Conservation (phyloP, 108 stramenopile species). For the Schizochytrium sp. region DNA sequence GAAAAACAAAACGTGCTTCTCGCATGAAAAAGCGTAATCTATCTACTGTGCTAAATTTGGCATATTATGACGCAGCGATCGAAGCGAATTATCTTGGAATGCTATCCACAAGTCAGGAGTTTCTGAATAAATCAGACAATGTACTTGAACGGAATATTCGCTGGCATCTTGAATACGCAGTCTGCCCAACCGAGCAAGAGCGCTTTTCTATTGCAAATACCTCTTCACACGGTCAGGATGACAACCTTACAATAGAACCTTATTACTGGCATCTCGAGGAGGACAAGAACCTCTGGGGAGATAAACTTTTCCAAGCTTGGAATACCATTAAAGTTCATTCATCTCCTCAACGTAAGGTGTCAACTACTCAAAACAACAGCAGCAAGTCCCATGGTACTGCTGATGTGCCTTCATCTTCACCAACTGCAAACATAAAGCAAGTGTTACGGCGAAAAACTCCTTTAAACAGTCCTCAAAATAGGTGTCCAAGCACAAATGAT, state of each 20-base stretch:
- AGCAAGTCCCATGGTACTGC: too few relatives aligned
- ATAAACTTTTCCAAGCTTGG: conserved; percentile 8
- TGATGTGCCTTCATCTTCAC: too few relatives aligned
- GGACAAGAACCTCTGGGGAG: neutral
- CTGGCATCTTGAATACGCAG: conserved; percentile 50
- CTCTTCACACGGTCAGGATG: neutral
- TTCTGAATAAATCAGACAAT: neutral
- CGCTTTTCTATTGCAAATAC: neutral
- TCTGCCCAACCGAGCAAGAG: conserved; percentile 9
- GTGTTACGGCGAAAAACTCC: too few relatives aligned
- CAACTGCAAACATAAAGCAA: too few relatives aligned
- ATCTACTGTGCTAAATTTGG: neutral
- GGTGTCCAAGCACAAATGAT: too few relatives aligned
- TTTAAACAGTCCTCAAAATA: too few relatives aligned
- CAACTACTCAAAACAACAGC: too few relatives aligned
- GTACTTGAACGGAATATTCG: neutral
- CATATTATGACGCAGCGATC: conserved; percentile 20
- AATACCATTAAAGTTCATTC: neutral
- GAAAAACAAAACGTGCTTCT: neutral
- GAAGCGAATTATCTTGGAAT: conserved; percentile 20
- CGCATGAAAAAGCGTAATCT: conserved; percentile 23
- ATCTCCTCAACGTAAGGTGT: too few relatives aligned
- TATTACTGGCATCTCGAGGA: conserved; percentile 31
- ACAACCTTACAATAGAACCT: neutral
- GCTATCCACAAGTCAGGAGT: neutral